phyloP scores from a whole-genome alignment of 495 filamentous ascomycete genomes.

The Glarea lozoyensis region DNA sequence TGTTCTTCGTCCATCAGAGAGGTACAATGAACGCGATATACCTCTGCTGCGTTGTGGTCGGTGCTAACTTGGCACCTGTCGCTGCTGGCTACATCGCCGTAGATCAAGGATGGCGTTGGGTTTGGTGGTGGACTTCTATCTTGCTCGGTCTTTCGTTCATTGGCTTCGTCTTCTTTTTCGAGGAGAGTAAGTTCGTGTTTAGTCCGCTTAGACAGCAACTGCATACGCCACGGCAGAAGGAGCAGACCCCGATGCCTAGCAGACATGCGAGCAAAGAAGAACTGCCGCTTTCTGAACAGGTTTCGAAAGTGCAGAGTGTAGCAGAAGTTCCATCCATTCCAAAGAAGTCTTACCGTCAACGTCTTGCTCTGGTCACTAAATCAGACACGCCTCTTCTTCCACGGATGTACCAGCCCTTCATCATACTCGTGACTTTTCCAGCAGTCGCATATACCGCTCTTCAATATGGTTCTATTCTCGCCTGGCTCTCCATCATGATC shows the following conservation, averaged over 20 bases:
- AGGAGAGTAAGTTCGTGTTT: slow-evolving; percentile 35
- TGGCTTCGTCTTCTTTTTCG: slow-evolving; percentile 30
- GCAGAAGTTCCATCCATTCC: slow-evolving; percentile 2
- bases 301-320: not conserved
- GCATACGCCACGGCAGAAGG: not conserved
- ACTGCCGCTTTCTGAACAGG: not conserved
- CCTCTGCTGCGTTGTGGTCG: slow-evolving; percentile 25
- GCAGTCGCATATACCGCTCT: slow-evolving; percentile 31
- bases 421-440: slow-evolving; percentile 26
- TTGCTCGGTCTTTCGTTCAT: slow-evolving; percentile 30
- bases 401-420: slow-evolving; percentile 30
- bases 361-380: slow-evolving; percentile 8
- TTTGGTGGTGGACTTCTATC: slow-evolving; percentile 40
- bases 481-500: slow-evolving; percentile 28
- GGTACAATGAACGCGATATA: slow-evolving; percentile 33
- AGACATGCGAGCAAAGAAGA: no score
- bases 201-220: not conserved
- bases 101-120: slow-evolving; percentile 38
- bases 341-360: slow-evolving; percentile 9
- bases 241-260: no score
- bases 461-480: slow-evolving; percentile 25
- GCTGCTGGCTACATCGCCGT: slow-evolving; percentile 33
- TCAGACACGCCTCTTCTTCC: slow-evolving; percentile 17
- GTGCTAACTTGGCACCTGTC: slow-evolving; percentile 30
- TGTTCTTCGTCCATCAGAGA: slow-evolving; percentile 42